Conservation (phyloP, 1,284 basidiomycete species). For the Rhodofomes roseus region DNA sequence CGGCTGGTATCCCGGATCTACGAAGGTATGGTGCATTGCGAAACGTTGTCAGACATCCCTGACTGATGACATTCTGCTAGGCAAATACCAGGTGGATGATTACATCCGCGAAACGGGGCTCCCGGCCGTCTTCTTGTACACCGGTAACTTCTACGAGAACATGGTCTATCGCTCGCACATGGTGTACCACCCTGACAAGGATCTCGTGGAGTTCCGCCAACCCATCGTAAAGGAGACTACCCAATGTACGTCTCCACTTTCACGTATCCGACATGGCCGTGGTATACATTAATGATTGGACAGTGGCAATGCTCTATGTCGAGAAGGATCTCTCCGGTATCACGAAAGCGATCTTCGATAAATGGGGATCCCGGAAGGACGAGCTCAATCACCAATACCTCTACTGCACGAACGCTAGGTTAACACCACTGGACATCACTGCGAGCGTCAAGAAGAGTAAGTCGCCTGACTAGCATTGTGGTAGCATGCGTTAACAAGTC, state of each 20-base stretch:
- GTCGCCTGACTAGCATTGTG: neutral
- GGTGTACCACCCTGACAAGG: conserved; percentile 16
- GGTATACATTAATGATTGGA: neutral
- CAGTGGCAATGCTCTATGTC: conserved; percentile 24
- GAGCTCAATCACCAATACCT: conserved; percentile 17
- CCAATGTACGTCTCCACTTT: conserved; percentile 2
- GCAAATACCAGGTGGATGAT: conserved; percentile 22
- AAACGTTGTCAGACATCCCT: neutral
- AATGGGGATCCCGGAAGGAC: conserved; percentile 13
- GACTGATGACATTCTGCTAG: conserved; percentile 3
- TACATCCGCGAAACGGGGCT: conserved; percentile 17
- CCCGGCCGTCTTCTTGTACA: conserved; percentile 17
- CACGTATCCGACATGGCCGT: neutral
- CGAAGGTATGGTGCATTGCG: conserved; percentile 11
- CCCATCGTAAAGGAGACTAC: conserved; percentile 20
- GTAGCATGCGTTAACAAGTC: neutral
- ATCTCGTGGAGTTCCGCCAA: conserved; percentile 21
- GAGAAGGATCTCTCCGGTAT: conserved; percentile 20
- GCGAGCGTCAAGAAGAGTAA: conserved; percentile 17
- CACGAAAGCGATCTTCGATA: conserved; percentile 20
- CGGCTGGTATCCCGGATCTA: conserved; percentile 22
- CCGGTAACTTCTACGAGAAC: conserved; percentile 25
- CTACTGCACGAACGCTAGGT: conserved; percentile 17
- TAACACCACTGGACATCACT: conserved; percentile 18
- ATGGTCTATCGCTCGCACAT: conserved; percentile 21